Evolutionary conservation across 768 basidiomycete genomes (phyloP).

Genomic region (Phlegmacium glaucopus): DNA sequence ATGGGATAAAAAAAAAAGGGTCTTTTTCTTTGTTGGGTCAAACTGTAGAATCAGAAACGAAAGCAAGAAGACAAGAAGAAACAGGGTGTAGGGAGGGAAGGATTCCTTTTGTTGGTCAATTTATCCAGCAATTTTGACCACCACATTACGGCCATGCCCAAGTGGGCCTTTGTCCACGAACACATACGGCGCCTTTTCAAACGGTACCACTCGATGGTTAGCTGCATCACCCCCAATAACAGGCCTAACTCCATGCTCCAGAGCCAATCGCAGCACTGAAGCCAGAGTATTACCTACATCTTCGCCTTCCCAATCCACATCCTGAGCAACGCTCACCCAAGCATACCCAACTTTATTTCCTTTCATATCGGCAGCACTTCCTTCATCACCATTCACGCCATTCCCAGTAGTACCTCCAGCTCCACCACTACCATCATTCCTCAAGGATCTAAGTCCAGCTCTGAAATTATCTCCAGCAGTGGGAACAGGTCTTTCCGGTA

Average conservation of each 20-base stretch:
- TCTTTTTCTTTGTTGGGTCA: no score
- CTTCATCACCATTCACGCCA: constrained; percentile 6
- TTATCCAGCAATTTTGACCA: constrained; percentile 40
- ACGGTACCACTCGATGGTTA: constrained; percentile 38
- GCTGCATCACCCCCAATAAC: constrained; percentile 36
- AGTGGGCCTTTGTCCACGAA: constrained; percentile 41
- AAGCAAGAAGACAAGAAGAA: no score
- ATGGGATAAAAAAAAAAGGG: no score
- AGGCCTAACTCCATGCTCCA: constrained; percentile 43
- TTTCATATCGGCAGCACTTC: neutral
- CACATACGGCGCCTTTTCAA: constrained; percentile 52
- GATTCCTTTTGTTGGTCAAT: neutral
- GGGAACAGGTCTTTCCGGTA: constrained; percentile 60
- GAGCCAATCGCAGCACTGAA: constrained; percentile 36
- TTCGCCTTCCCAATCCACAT: constrained; percentile 81
- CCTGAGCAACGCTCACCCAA: constrained; percentile 79
- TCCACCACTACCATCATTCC: constrained; percentile 28
- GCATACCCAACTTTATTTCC: constrained; percentile 58
- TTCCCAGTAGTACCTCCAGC: constrained; percentile 3
- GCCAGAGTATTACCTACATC: constrained; percentile 56
- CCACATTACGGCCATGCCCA: constrained; percentile 39
- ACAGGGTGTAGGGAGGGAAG: no score
- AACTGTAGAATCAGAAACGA: no score
- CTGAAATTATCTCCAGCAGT: constrained; percentile 71
- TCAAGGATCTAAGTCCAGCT: constrained; percentile 65